These are phyloP conservation scores for Emericellopsis terricola DNA, from an alignment of 495 filamentous ascomycete genomes.

Conservation along the genomic window DNA sequence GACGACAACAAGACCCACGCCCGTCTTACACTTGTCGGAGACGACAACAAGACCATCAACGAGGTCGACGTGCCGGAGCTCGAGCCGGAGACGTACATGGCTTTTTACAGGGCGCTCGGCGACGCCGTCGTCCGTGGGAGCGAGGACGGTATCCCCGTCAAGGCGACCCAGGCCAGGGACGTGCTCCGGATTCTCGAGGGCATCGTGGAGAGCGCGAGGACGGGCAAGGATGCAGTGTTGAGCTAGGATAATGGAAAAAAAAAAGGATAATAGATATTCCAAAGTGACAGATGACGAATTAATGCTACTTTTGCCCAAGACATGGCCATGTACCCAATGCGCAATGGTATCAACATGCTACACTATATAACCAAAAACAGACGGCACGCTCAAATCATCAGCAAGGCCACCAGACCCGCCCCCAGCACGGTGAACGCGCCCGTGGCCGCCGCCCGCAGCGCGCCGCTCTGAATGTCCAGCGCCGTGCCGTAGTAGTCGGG, in stretches of 20 bases:
- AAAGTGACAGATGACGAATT: too few relatives aligned
- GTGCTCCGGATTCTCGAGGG: constrained; percentile 63
- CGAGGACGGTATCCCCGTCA: constrained; percentile 47
- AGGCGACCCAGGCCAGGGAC: constrained; percentile 48
- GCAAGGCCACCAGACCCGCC: too few relatives aligned
- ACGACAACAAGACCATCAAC: constrained; percentile 15
- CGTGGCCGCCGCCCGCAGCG: background rate
- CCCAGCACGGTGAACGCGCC: too few relatives aligned
- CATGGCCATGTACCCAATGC: too few relatives aligned
- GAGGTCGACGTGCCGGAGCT: constrained; percentile 37
- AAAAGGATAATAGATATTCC: background rate
- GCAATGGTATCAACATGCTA: too few relatives aligned
- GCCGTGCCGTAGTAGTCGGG: constrained; percentile 8
- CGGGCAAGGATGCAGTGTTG: constrained; percentile 41
- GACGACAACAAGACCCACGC: constrained; percentile 25
- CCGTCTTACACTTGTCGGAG: constrained; percentile 18
- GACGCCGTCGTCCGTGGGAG: constrained; percentile 41
- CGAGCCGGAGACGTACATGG: constrained; percentile 50
- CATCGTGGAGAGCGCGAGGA: constrained; percentile 45
- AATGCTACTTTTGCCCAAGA: too few relatives aligned
- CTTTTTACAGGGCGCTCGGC: constrained; percentile 54
- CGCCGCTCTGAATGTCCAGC: constrained; percentile 8
- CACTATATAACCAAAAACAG: too few relatives aligned
- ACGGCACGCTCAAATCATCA: too few relatives aligned
- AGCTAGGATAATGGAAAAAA: background rate